A percentile compares a stretch with the other conserved stretches of the same genome.
These are phyloP conservation scores for Asterionellopsis glacialis DNA, from an alignment of 108 stramenopile genomes.

Conservation along the genomic window DNA sequence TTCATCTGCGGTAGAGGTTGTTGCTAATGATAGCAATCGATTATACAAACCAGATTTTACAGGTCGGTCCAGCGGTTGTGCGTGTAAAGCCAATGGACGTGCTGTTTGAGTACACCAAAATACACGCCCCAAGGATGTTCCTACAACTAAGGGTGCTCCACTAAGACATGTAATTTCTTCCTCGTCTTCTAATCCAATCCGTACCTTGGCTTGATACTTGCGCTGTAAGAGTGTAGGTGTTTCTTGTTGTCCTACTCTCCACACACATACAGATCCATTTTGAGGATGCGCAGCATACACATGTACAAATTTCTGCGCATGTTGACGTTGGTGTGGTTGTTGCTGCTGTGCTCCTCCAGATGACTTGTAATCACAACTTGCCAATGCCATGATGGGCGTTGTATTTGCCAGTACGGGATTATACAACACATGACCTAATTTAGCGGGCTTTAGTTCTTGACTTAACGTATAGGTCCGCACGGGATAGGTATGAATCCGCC, in stretches of 20 bases:
- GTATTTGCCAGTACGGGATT: too few relatives aligned
- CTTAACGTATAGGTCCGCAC: too few relatives aligned
- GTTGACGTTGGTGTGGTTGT: neutral
- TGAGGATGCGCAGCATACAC: neutral
- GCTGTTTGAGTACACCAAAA: slow-evolving; percentile 28
- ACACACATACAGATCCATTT: neutral
- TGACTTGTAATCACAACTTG: too few relatives aligned
- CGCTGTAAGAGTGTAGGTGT: neutral
- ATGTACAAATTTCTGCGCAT: neutral
- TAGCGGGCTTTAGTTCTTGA: too few relatives aligned
- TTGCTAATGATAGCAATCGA: slow-evolving; percentile 11
- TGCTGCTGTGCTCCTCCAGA: too few relatives aligned
- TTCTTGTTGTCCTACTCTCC: neutral
- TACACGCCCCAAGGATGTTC: slow-evolving; percentile 16
- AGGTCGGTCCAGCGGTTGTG: slow-evolving; percentile 10
- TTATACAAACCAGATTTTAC: neutral
- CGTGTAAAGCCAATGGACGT: slow-evolving; percentile 22
- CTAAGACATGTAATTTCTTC: neutral
- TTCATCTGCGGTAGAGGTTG: neutral
- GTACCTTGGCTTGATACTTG: neutral
- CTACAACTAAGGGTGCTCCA: slow-evolving; percentile 11
- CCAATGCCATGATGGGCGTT: too few relatives aligned
- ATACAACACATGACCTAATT: too few relatives aligned
- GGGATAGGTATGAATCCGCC: too few relatives aligned
- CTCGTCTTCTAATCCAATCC: neutral